These are phyloP conservation scores for Crepidotus sp. DNA, from an alignment of 1,284 basidiomycete species.

Conservation along the genomic window DNA sequence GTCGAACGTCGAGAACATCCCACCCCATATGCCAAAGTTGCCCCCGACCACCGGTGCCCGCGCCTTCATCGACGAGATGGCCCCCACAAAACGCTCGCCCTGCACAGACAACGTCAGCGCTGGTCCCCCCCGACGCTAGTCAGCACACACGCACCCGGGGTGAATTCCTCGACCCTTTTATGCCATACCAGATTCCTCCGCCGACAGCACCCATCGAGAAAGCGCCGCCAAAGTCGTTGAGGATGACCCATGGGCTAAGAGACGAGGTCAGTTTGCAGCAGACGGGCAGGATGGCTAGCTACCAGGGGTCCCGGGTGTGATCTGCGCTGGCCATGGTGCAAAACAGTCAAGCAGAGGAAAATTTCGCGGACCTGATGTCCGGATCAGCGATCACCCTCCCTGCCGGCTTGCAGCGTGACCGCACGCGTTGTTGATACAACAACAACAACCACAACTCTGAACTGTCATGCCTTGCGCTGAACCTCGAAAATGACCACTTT, in stretches of 20 bases:
- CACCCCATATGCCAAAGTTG: slow-evolving; percentile 98
- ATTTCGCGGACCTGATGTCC: too few relatives aligned
- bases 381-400: too few relatives aligned
- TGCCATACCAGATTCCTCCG: slow-evolving; percentile 98
- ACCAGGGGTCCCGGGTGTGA: slow-evolving; percentile 91
- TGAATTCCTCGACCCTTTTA: slow-evolving; percentile 96
- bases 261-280: slow-evolving; percentile 8
- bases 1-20: slow-evolving; percentile 95
- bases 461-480: too few relatives aligned
- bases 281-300: slow-evolving; percentile 19
- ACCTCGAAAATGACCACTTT: too few relatives aligned
- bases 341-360: slow-evolving; percentile 14
- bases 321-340: slow-evolving; percentile 74
- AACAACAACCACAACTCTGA: slow-evolving; percentile 7
- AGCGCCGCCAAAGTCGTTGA: slow-evolving; percentile 97
- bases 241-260: slow-evolving; percentile 91
- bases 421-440: too few relatives aligned
- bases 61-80: slow-evolving; percentile 95
- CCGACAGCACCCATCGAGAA: slow-evolving; percentile 95
- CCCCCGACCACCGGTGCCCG: slow-evolving; percentile 96
- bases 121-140: slow-evolving; percentile 10
- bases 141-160: slow-evolving; percentile 60
- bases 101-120: slow-evolving; percentile 23
- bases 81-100: slow-evolving; percentile 93
- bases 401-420: too few relatives aligned